Evolutionary conservation across 495 filamentous ascomycete species (phyloP), one percentile per base, ranked within the genome.

Genomic region (Aspergillus affinis): DNA sequence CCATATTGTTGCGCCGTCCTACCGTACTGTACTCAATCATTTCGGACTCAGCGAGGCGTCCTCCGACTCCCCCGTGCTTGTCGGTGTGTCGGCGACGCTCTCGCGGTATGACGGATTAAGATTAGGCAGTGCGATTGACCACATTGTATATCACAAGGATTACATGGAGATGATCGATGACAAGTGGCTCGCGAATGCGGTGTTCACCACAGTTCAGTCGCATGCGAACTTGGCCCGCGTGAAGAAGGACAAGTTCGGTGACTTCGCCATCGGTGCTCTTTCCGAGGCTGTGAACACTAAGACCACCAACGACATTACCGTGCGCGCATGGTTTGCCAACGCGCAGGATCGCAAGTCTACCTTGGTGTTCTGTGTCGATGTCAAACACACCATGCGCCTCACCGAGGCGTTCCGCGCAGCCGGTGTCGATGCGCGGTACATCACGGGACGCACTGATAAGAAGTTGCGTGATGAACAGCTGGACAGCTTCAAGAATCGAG

Each of bases 141-240:
- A 96, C 60, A 93, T 99, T 57, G 95, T 97, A 26, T 99, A 97
- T 65, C 95, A 98, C 74, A 96, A 90, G 68, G 92, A 97, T 68
- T 98, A 95, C 64, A 82, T 98, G 55, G 93, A 97, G 63, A 96
- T 98, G 93, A 98, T 98, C 57, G 84, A 83, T 26, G 90, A 95
- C 19, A 90, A 92, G 36, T 88, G 84, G 84, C 81, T 99, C 27
- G 84, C 92, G 0, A 81, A 94, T 66, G 91, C 93, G 4, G 77
- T 92, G 15, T 99, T 99, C 72, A 98, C 94, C 0, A 99, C 94
- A 0, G 92, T 98, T 36, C 81, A 88, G 64, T 89, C 91, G 0
- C 86, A 84, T 18, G 90, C 85, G 6, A 88, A 98, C 73, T 71
- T 98, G 29, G 86, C 86, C 0, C 69, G 74, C 9, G 90, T 97